These are phyloP conservation scores for Coemansia sp. DNA, from an alignment of 192 early-diverging fungal genomes.

Conservation along the genomic window DNA sequence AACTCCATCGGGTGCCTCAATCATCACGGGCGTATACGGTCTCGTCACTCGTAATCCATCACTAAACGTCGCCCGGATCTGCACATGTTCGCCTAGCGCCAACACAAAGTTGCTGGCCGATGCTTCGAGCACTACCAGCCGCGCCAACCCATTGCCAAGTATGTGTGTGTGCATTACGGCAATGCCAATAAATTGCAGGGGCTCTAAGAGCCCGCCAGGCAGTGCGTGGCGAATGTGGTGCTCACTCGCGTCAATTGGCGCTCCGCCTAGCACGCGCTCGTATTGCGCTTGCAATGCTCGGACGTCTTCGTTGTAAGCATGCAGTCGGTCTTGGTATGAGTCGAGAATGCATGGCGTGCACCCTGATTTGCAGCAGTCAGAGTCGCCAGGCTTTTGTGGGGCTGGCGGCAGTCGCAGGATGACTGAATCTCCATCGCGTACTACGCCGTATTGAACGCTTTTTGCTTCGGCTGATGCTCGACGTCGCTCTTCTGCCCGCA, in stretches of 20 bases:
- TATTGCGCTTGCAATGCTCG: slow-evolving; percentile 17
- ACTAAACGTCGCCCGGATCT: slow-evolving; percentile 10
- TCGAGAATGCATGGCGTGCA: slow-evolving; percentile 53
- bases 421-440: not conserved
- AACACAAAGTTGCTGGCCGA: slow-evolving; percentile 20
- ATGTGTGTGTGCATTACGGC: slow-evolving; percentile 11
- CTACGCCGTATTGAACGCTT: slow-evolving; percentile 9
- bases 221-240: slow-evolving; percentile 7
- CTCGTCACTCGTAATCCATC: not conserved
- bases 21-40: slow-evolving; percentile 43
- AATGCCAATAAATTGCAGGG: slow-evolving; percentile 19
- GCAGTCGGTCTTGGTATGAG: slow-evolving; percentile 29
- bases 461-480: not conserved
- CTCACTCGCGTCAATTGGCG: not conserved
- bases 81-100: slow-evolving; percentile 34
- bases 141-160: not conserved
- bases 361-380: slow-evolving; percentile 48
- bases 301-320: slow-evolving; percentile 1
- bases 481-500: slow-evolving; percentile 20
- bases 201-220: slow-evolving; percentile 17
- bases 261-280: slow-evolving; percentile 6
- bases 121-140: slow-evolving; percentile 39
- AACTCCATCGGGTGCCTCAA: slow-evolving; percentile 21
- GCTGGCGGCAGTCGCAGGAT: slow-evolving; percentile 27
- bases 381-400: slow-evolving; percentile 19